These are phyloP conservation scores for Leccinum fallax DNA, from an alignment of 1,284 basidiomycete species.

Conservation along the genomic window DNA sequence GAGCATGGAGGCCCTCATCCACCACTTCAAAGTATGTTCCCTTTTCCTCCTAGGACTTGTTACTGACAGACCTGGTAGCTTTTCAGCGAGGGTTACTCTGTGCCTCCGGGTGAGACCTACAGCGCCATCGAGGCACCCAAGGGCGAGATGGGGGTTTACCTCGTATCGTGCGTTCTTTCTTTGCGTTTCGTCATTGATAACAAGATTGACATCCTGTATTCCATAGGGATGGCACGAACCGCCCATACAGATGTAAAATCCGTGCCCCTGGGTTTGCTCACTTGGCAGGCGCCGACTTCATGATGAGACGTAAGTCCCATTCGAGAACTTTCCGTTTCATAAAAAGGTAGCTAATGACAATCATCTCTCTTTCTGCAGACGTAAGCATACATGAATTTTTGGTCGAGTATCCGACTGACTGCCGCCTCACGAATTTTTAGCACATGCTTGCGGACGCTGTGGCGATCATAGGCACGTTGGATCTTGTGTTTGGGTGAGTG, in stretches of 20 bases:
- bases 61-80: slow-evolving; percentile 47
- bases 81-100: slow-evolving; percentile 96
- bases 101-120: slow-evolving; percentile 98
- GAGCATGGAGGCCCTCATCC: slow-evolving; percentile 96
- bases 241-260: slow-evolving; percentile 94
- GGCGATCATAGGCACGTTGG: slow-evolving; percentile 94
- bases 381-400: slow-evolving; percentile 41
- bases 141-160: slow-evolving; percentile 97
- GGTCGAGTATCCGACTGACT: slow-evolving; percentile 34
- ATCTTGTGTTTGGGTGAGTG: slow-evolving; percentile 81
- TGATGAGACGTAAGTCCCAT: slow-evolving; percentile 78
- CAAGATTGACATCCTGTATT: neutral
- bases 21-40: slow-evolving; percentile 88
- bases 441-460: slow-evolving; percentile 92
- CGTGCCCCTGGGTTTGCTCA: slow-evolving; percentile 94
- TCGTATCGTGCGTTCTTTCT: slow-evolving; percentile 71
- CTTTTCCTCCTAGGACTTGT: neutral
- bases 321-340: neutral
- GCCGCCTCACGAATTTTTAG: slow-evolving; percentile 41
- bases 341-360: slow-evolving; percentile 5
- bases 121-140: slow-evolving; percentile 98
- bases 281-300: slow-evolving; percentile 90
- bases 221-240: slow-evolving; percentile 81
- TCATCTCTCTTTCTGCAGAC: slow-evolving; percentile 42
- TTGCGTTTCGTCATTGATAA: neutral